Evolutionary conservation across 2,329 filamentous ascomycete species (phyloP).

Genomic region (Neocatenulostroma microsporum): DNA sequence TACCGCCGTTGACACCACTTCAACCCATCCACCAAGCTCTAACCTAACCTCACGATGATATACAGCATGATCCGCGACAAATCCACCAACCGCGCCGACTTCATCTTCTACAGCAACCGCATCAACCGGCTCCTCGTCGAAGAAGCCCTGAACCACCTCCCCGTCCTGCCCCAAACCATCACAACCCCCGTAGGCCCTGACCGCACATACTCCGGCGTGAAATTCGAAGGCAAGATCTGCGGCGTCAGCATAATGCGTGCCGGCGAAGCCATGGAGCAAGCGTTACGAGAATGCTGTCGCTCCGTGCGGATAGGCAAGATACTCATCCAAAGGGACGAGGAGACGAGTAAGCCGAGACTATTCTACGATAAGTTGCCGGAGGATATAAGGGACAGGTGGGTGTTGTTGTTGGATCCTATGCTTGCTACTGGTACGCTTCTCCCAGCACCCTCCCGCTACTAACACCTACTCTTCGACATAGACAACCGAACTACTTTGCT

Average conservation of each 20-base stretch:
- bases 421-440: constrained; percentile 78
- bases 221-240: constrained; percentile 97
- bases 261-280: constrained; percentile 97
- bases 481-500: too few species aligned
- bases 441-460: too few species aligned
- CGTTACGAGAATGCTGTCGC: constrained; percentile 88
- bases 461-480: too few species aligned
- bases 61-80: constrained; percentile 88
- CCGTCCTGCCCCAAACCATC: constrained; percentile 79
- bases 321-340: constrained; percentile 92
- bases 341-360: constrained; percentile 81
- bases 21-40: not conserved
- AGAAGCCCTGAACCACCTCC: constrained; percentile 93
- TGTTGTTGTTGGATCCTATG: constrained; percentile 94
- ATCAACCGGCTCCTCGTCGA: constrained; percentile 96
- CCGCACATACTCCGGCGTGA: constrained; percentile 80
- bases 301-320: constrained; percentile 99
- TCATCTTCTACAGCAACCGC: constrained; percentile 98
- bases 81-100: constrained; percentile 83
- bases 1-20: not conserved
- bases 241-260: constrained; percentile 98
- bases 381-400: constrained; percentile 89
- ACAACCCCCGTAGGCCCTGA: constrained; percentile 87
- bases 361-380: constrained; percentile 97
- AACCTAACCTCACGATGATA: constrained; percentile 47